A percentile compares a stretch with the other conserved stretches of the same genome.
Conservation (phyloP, 495 filamentous ascomycete genomes). For the Penicillium silybi region DNA sequence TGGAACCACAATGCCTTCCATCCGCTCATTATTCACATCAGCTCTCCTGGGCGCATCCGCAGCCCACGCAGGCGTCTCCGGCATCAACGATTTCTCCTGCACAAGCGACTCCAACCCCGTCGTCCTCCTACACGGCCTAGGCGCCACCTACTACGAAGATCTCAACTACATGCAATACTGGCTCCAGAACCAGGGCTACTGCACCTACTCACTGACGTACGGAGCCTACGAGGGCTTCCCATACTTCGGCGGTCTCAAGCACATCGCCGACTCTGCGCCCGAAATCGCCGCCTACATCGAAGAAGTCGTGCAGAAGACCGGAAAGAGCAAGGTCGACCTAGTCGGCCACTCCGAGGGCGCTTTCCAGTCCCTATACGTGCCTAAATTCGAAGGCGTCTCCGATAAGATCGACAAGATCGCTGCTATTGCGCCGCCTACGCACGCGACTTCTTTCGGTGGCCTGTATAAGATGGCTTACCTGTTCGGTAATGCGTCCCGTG, state of each 20-base stretch:
- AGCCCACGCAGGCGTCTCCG: slow-evolving; percentile 11
- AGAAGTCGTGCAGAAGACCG: slow-evolving; percentile 38
- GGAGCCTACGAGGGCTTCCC: slow-evolving; percentile 46
- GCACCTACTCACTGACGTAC: slow-evolving; percentile 51
- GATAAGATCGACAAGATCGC: slow-evolving; percentile 43
- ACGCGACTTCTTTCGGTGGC: slow-evolving; percentile 44
- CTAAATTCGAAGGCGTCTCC: slow-evolving; percentile 46
- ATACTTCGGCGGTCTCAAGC: slow-evolving; percentile 43
- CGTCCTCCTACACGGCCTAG: slow-evolving; percentile 50
- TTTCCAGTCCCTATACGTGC: slow-evolving; percentile 50
- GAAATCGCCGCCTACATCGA: slow-evolving; percentile 49
- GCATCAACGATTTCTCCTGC: slow-evolving; percentile 42
- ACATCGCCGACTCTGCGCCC: slow-evolving; percentile 42
- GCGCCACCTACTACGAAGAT: slow-evolving; percentile 49
- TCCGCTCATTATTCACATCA: slow-evolving; percentile 10
- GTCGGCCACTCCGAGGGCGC: slow-evolving; percentile 55
- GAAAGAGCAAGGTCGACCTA: slow-evolving; percentile 43
- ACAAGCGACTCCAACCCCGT: slow-evolving; percentile 41
- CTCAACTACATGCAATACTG: slow-evolving; percentile 49
- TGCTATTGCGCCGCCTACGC: slow-evolving; percentile 48
- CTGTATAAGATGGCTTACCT: slow-evolving; percentile 45
- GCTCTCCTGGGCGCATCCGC: slow-evolving; percentile 16
- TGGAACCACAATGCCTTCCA: slow-evolving; percentile 20
- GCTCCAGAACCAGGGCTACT: slow-evolving; percentile 48
- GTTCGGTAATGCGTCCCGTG: slow-evolving; percentile 34